Percentiles rank a stretch among this genome's conserved stretches.
Conservation (phyloP, 495 filamentous ascomycete genomes). For the Rhizodiscina lignyota region DNA sequence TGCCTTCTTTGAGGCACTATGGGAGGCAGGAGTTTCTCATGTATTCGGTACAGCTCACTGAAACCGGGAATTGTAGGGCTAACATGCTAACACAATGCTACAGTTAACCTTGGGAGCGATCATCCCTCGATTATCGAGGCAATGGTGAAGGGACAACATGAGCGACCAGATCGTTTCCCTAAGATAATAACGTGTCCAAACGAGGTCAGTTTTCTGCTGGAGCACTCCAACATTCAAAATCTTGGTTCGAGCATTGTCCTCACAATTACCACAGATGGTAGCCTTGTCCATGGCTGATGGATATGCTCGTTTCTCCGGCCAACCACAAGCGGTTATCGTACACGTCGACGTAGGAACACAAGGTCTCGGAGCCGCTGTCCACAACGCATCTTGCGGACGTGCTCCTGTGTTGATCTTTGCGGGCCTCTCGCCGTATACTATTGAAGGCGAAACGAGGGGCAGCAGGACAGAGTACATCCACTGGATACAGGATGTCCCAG, state of each 20-base stretch:
- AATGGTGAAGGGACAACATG: conserved; percentile 75
- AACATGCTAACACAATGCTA: conserved; percentile 31
- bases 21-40: conserved; percentile 77
- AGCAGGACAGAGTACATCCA: conserved; percentile 91
- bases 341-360: conserved; percentile 96
- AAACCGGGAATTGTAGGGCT: too few relatives aligned
- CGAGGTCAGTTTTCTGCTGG: conserved; percentile 42
- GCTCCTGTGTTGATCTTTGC: conserved; percentile 85
- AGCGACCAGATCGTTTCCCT: conserved; percentile 53
- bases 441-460: conserved; percentile 80
- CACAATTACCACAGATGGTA: conserved; percentile 52
- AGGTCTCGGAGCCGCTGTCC: conserved; percentile 76
- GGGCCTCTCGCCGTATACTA: conserved; percentile 74
- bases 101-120: conserved; percentile 91
- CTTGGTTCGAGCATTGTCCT: background rate
- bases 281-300: conserved; percentile 95
- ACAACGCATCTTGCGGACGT: conserved; percentile 77
- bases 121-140: conserved; percentile 88
- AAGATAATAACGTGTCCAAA: conserved; percentile 87
- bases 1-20: conserved; percentile 90
- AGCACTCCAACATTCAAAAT: too few relatives aligned
- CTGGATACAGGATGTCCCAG: conserved; percentile 93
- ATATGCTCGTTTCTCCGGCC: conserved; percentile 71
- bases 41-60: background rate
- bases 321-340: conserved; percentile 83